Conservation (phyloP, 78 protist species). For the Protostelium mycophagum region DNA sequence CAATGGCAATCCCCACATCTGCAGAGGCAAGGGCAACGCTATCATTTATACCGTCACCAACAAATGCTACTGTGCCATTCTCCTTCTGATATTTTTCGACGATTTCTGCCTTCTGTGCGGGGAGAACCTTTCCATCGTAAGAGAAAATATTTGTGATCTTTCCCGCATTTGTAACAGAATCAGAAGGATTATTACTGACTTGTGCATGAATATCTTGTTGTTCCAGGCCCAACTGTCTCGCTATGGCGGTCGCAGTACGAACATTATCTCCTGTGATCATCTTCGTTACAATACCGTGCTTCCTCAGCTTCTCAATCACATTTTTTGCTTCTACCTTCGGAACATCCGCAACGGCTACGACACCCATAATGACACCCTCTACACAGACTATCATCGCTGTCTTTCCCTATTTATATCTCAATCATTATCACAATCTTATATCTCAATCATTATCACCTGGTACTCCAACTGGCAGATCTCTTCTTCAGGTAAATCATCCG, state of each 20-base stretch:
- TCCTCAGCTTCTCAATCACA: constrained; percentile 22
- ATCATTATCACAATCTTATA: neutral
- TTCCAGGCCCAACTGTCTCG: constrained; percentile 7
- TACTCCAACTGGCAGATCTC: neutral
- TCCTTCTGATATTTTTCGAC: constrained; percentile 67
- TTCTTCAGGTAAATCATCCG: neutral
- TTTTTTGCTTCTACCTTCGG: constrained; percentile 34
- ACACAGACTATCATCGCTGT: constrained; percentile 53
- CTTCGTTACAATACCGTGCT: constrained; percentile 16
- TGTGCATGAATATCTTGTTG: neutral
- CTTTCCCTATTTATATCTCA: constrained; percentile 4
- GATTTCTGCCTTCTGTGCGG: constrained; percentile 68
- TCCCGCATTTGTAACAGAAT: neutral
- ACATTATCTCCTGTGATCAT: constrained; percentile 80
- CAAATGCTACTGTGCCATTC: constrained; percentile 72
- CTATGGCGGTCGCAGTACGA: constrained; percentile 36
- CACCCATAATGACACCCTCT: constrained; percentile 30
- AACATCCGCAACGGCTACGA: constrained; percentile 24
- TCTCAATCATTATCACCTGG: neutral
- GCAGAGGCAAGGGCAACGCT: constrained; percentile 78
- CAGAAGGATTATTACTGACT: neutral
- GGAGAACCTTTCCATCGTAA: constrained; percentile 51
- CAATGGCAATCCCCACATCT: constrained; percentile 84
- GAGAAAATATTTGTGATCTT: constrained; percentile 20
- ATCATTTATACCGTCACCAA: constrained; percentile 94